Percentiles rank a stretch among this genome's conserved stretches.
Conservation (phyloP, 164 flowering plant genomes). For the Chloranthus sessilifolius region DNA sequence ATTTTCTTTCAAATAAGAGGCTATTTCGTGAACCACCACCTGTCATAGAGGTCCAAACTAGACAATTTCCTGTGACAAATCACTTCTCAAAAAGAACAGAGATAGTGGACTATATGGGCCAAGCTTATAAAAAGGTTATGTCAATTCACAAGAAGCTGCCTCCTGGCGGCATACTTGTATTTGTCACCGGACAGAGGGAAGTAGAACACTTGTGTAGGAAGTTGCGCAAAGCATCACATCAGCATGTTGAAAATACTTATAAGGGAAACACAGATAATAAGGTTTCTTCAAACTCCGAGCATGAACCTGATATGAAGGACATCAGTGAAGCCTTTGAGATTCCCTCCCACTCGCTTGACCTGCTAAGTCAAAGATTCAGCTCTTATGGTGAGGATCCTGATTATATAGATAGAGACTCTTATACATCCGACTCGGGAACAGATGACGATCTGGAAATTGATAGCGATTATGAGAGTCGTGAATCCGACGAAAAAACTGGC, state of each 20-base stretch:
- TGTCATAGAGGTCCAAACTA: slow-evolving; percentile 74
- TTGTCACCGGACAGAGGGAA: slow-evolving; percentile 97
- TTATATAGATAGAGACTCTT: slow-evolving; percentile 38
- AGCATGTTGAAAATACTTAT: slow-evolving; percentile 23
- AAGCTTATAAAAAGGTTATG: slow-evolving; percentile 85
- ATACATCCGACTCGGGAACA: slow-evolving; percentile 39
- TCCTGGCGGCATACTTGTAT: slow-evolving; percentile 90
- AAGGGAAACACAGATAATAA: slow-evolving; percentile 22
- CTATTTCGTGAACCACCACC: slow-evolving; percentile 73
- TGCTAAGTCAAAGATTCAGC: slow-evolving; percentile 50
- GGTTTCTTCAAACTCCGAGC: slow-evolving; percentile 16
- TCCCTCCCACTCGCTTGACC: slow-evolving; percentile 23
- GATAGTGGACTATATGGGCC: slow-evolving; percentile 74
- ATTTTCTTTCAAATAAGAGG: slow-evolving; percentile 60
- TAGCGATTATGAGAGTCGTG: slow-evolving; percentile 16
- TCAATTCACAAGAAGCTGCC: slow-evolving; percentile 88
- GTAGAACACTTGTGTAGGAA: slow-evolving; percentile 74
- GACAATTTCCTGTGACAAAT: slow-evolving; percentile 75
- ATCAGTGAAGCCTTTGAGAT: slow-evolving; percentile 73
- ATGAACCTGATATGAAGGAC: slow-evolving; percentile 46
- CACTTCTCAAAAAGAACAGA: slow-evolving; percentile 90
- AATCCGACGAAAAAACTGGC: slow-evolving; percentile 19
- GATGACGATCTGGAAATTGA: slow-evolving; percentile 59
- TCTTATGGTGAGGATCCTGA: slow-evolving; percentile 43
- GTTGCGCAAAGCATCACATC: slow-evolving; percentile 64